A percentile compares a stretch with the other conserved stretches of the same genome.
Conservation (phyloP, 106 monocot species). For the Amphibolis antarctica region DNA sequence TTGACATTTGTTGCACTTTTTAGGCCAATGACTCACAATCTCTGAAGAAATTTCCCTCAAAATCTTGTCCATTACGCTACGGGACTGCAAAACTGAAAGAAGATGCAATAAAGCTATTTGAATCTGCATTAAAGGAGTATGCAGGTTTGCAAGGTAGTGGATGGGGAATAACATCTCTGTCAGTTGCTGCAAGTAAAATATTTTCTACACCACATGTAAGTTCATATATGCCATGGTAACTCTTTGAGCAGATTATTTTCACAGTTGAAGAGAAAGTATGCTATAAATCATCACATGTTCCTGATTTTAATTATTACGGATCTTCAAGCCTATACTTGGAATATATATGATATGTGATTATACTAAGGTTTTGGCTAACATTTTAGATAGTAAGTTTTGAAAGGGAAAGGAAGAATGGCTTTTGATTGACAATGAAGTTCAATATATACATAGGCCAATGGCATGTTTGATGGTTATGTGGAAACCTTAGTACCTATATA, state of each 20-base stretch:
- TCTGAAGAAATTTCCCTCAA: constrained; percentile 84
- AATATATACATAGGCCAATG: too few relatives aligned
- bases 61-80: constrained; percentile 84
- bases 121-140: constrained; percentile 64
- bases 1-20: neutral
- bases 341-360: too few relatives aligned
- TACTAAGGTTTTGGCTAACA: too few relatives aligned
- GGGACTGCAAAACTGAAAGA: constrained; percentile 81
- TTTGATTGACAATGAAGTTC: too few relatives aligned
- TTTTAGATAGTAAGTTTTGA: too few relatives aligned
- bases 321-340: too few relatives aligned
- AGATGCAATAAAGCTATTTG: constrained; percentile 84
- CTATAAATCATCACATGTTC: too few relatives aligned
- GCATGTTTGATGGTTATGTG: too few relatives aligned
- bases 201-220: constrained; percentile 67
- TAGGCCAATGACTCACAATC: constrained; percentile 40
- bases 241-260: neutral
- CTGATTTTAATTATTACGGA: too few relatives aligned
- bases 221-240: neutral
- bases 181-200: constrained; percentile 91
- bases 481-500: too few relatives aligned
- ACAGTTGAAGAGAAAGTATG: neutral
- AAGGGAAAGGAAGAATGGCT: too few relatives aligned
- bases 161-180: constrained; percentile 85
- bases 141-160: constrained; percentile 31